Conservation (phyloP, 73 alveolate genomes). For the Durusdinium trenchii region DNA sequence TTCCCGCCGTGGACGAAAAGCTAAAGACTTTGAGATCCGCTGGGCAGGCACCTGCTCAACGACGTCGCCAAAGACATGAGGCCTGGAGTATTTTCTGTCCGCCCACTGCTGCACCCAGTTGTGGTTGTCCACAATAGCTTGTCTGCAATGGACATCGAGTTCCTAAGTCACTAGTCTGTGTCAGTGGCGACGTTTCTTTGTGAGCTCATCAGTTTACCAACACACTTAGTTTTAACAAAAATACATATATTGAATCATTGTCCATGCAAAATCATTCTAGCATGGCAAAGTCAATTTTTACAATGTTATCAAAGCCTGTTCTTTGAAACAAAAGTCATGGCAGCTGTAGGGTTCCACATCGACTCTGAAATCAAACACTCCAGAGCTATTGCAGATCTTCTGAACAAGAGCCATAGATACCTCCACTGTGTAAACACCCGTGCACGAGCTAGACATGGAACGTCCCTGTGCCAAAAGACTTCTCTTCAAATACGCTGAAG, state of each 20-base stretch:
- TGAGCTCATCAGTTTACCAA: neutral
- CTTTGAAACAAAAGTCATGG: neutral
- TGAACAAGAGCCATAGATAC: neutral
- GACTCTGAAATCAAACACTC: neutral
- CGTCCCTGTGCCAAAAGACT: neutral
- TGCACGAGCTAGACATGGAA: neutral
- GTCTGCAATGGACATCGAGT: neutral
- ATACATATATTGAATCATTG: neutral
- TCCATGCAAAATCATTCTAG: neutral
- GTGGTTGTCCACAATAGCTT: conserved; percentile 17
- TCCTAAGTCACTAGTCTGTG: neutral
- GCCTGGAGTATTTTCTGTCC: neutral
- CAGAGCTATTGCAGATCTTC: neutral
- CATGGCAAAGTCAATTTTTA: no score
- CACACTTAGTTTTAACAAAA: neutral
- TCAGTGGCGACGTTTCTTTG: neutral
- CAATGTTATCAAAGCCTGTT: neutral
- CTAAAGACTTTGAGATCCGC: neutral
- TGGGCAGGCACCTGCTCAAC: neutral
- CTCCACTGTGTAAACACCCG: neutral
- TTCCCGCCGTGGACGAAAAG: neutral
- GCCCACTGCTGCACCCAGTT: neutral
- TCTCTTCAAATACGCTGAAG: neutral
- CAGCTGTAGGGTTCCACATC: neutral
- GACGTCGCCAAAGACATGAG: neutral